Evolutionary conservation across 1,139 yeast genomes (phyloP), one percentile per base, ranked within the genome.

Genomic region (Arxiozyma telluris): DNA sequence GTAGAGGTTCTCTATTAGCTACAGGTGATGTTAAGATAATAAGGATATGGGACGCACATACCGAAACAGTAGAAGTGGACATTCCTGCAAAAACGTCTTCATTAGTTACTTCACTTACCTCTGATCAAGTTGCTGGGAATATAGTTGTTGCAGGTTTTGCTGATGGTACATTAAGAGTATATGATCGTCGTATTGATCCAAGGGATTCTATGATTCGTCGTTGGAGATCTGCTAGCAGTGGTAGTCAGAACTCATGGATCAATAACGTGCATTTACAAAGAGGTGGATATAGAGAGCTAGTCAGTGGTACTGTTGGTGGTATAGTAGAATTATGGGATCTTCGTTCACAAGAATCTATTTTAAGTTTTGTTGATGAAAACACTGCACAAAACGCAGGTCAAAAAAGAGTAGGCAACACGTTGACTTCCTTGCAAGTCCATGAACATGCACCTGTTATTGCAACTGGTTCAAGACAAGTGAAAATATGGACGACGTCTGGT

Each of bases 81-180:
- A 85, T 93, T 51, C 96, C 98, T 0, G 95, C 96, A 0, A 77
- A 96, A 55, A 87, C 96, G 0, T 83, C 96, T 0, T 83, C 94
- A n/a, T 83, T 94, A 15, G 86, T 93, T 54, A 87, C 96, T 0
- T 79, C 96, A 0, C 75, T 93, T 54, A 90, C 98, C 0, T 89
- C 97, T 0, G 99, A 93, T 65, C 98, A 93, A 68, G 93, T 93
- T 12, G 89, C 96, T 0, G 98, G 98, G n/a, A 85, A 91, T 64
- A 78, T 89, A 1, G 81, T 93, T 61, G 82, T 88, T 42, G 93
- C 96, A 9, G 98, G 98, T 0, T 94, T 93, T 70, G 91, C 86
- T 44, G 98, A 94, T 69, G 98, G 98, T 17, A 82, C 89, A 21
- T 73, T 93, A 50, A 76, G 98, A 57, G 95, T 90, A 1, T 93